These are phyloP conservation scores for Shiraia sp. DNA, from an alignment of 2,329 filamentous ascomycete species.

Conservation along the genomic window DNA sequence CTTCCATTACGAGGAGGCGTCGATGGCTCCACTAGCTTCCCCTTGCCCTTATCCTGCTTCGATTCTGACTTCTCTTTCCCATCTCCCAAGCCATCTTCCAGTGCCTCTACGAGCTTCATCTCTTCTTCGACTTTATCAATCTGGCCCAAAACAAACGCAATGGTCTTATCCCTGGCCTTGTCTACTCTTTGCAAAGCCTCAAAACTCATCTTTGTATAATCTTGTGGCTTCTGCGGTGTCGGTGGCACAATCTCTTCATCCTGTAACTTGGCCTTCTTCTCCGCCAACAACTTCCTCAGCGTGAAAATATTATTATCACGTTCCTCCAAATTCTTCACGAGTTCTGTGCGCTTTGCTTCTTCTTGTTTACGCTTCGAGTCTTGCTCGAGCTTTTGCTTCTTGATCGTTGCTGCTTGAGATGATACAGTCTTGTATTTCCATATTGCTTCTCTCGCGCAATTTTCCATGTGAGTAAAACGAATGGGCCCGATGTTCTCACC, in stretches of 20 bases:
- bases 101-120: constrained; percentile 27
- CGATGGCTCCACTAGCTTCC: constrained; percentile 4
- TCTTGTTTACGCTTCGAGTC: constrained; percentile 41
- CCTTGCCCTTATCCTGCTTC: constrained; percentile 3
- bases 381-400: constrained; percentile 44
- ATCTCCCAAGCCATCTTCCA: constrained; percentile 25
- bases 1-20: constrained; percentile 7
- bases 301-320: constrained; percentile 55
- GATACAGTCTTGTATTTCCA: constrained; percentile 45
- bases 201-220: constrained; percentile 50
- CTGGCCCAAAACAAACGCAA: constrained; percentile 56
- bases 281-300: constrained; percentile 50
- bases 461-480: constrained; percentile 58
- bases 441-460: constrained; percentile 53
- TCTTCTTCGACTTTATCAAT: constrained; percentile 56
- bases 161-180: constrained; percentile 57
- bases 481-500: constrained; percentile 58
- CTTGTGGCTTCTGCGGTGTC: constrained; percentile 37
- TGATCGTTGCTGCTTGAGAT: constrained; percentile 39
- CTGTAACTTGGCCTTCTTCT: constrained; percentile 45
- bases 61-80: constrained; percentile 18
- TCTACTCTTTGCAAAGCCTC: constrained; percentile 49
- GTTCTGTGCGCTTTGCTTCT: constrained; percentile 39
- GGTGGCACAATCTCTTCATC: constrained; percentile 23
- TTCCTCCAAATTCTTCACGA: constrained; percentile 44